Conservation (phyloP, 2,329 filamentous ascomycete genomes). For the Penicillium expansum region DNA sequence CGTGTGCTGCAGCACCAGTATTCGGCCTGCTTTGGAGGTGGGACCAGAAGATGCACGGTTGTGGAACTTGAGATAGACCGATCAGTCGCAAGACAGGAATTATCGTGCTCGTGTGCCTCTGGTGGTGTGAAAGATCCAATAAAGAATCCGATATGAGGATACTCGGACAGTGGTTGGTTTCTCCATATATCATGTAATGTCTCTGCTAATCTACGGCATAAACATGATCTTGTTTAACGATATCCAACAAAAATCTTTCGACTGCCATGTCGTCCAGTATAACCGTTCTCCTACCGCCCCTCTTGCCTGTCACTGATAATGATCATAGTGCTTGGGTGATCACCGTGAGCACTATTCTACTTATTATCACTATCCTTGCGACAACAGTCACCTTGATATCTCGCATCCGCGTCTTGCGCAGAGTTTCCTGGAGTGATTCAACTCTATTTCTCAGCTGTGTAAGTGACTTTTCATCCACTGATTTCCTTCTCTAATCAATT, state of each 20-base stretch:
- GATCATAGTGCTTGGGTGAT: slow-evolving; percentile 15
- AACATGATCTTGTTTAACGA: neutral
- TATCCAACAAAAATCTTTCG: neutral
- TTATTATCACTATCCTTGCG: slow-evolving; percentile 7
- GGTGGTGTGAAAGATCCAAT: neutral
- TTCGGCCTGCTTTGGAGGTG: neutral
- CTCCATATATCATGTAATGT: neutral
- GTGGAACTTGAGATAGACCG: slow-evolving; percentile 2
- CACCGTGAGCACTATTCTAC: slow-evolving; percentile 11
- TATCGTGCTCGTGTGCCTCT: neutral
- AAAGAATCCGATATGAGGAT: neutral
- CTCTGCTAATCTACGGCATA: neutral
- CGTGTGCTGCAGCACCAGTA: neutral
- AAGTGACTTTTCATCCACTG: neutral
- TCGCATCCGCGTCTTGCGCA: slow-evolving; percentile 4
- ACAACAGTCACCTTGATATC: slow-evolving; percentile 11
- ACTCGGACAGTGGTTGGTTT: neutral
- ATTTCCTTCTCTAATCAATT: neutral
- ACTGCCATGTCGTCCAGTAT: neutral
- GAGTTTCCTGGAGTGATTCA: slow-evolving; percentile 7
- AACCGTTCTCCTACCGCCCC: neutral
- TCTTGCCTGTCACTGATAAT: slow-evolving; percentile 8
- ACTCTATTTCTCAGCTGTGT: slow-evolving; percentile 5
- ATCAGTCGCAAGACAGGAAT: neutral
- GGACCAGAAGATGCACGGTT: neutral